Evolutionary conservation across 2,329 filamentous ascomycete species (phyloP), one percentile per base, ranked within the genome.

Genomic region (Thelonectria olida): DNA sequence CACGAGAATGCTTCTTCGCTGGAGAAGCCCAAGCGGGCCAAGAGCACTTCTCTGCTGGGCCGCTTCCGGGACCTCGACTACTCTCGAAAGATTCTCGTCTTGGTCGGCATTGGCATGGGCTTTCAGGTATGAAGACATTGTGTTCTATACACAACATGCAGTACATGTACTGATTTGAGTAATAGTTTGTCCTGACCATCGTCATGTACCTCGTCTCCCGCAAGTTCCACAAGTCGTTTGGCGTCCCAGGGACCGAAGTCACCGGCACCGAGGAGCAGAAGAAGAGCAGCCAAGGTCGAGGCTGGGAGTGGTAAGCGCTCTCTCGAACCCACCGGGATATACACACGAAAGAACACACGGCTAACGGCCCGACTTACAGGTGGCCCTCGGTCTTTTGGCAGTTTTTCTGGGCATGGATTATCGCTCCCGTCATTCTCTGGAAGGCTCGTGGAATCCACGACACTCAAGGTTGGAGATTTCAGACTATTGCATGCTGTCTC

Each of bases 351-450:
- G 25, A 25, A 8, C 9, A 53, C 17, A 44, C 25, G 9, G 38
- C 50, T 53, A 23, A 53, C 23, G 12, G 34, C 31, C 22, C 48
- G 28, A 17, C 5, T 15, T 4, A 19, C 28, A 84, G 84, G 85
- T 85, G 87, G 78, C 86, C 87, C 0, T 88, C 86, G 0, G 82
- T 88, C 44, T 79, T 88, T 53, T 90, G 87, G 87, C 88, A 90
- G 66, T 80, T 88, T 52, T 76, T 87, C 58, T 90, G 87, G 87
- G 82, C 86, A 13, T 89, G 85, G 82, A 72, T 88, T 44, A 82
- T 87, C 60, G 87, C 88, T 3, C 87, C 88, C 19, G 79, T 84
- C 67, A 80, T 90, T 63, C 81, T 91, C 4, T 90, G 84, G 82
- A 82, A 84, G 66, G 84, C 88, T 36, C 82, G 88, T 7, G 77